Evolutionary conservation across 1,139 yeast species (phyloP).

Genomic region (Yamadazyma diddensiae): DNA sequence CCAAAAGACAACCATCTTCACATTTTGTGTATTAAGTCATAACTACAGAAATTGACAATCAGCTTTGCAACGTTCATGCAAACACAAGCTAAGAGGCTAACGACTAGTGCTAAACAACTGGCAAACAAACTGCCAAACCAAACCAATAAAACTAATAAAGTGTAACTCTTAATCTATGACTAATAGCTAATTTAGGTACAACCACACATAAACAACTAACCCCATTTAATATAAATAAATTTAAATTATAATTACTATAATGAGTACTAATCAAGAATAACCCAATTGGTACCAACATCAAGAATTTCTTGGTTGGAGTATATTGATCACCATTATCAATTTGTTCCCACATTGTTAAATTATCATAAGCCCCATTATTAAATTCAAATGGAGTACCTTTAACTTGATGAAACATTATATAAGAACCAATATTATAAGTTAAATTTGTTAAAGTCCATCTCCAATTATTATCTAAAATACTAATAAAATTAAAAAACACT

Average conservation of each 20-base stretch:
- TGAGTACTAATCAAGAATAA: constrained; percentile 87
- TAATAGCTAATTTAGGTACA: constrained; percentile 82
- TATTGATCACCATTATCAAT: constrained; percentile 96
- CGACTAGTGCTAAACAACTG: too few species aligned
- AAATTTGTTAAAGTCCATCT: constrained; percentile 93
- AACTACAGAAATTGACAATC: too few species aligned
- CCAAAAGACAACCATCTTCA: too few species aligned
- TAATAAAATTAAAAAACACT: constrained; percentile 70
- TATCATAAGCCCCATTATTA: constrained; percentile 94
- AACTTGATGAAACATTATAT: constrained; percentile 93
- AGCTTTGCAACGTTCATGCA: too few species aligned
- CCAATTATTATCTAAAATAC: constrained; percentile 71
- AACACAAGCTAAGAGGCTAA: too few species aligned
- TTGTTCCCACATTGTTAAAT: constrained; percentile 98
- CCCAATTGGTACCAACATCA: constrained; percentile 86
- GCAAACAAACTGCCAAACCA: too few species aligned
- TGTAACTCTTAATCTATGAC: constrained; percentile 75
- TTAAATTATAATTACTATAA: constrained; percentile 80
- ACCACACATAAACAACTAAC: constrained; percentile 78
- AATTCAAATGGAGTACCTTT: constrained; percentile 97
- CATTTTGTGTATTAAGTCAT: too few species aligned
- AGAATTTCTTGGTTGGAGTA: constrained; percentile 92
- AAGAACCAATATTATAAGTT: constrained; percentile 86
- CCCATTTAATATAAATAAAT: constrained; percentile 75
- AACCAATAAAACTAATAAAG: constrained; percentile 25